Evolutionary conservation across 345 rosid genomes (phyloP), one percentile per base, ranked within the genome.

Genomic region (Eucalyptus regnans): DNA sequence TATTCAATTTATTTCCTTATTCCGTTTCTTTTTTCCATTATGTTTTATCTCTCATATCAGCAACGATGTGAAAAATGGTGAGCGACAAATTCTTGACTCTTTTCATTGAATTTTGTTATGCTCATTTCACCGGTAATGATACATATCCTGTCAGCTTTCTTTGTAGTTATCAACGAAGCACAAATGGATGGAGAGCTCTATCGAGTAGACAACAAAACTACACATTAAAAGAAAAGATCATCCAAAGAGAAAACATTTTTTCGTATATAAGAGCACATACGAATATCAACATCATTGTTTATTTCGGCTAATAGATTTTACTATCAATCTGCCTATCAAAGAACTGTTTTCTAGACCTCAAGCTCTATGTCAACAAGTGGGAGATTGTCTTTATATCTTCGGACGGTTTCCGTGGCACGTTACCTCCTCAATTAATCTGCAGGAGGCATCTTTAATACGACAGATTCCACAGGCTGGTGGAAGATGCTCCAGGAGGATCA

Each of bases 11-110:
- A 56, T 56, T 56, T 56, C 62, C 60, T 4, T 54, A 0, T 7
- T 54, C 27, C 0, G 10, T 54, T 54, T 54, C 25, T 54, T 22
- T 22, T 54, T 20, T 54, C 25, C 11, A 22, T 54, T 54, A 20
- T 54, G 60, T 54, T 54, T 54, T 54, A 22, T 54, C 60, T 54
- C 27, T 54, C 8, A 8, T 54, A 7, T 54, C 1, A 54, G 0
- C 11, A 54, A 0, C 5, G 4, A 22, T 54, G 60, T 20, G 11
- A 54, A 54, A 20, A 54, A 22, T 9, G 12, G 1, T 0, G 12
- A 22, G 62, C 9, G 62, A 8, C 23, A 56, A 56, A 22, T 9
- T 56, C 62, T 56, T 0, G 62, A 56, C 29, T 56, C 62, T 56
- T 23, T 56, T 56, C 62, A 56, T 56, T 56, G 62, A 56, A 56